Conservation (phyloP, 306 rosid genomes). For the Trifolium pratense region DNA sequence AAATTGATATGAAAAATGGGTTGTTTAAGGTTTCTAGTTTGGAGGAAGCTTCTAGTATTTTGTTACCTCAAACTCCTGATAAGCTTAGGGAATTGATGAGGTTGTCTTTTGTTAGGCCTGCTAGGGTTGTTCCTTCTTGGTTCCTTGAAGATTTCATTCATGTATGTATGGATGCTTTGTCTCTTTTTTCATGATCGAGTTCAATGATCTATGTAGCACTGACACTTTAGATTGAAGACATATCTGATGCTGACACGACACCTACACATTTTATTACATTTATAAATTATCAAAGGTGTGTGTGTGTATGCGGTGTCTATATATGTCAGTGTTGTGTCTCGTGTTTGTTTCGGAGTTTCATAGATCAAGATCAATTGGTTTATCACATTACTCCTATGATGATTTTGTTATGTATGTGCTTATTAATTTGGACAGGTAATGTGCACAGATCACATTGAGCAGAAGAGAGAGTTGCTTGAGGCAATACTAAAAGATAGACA, state of each 20-base stretch:
- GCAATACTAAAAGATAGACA: constrained; percentile 54
- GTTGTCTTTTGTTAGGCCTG: constrained; percentile 64
- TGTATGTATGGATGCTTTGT: constrained; percentile 17
- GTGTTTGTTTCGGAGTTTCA: not conserved
- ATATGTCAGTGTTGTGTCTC: no score
- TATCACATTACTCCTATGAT: not conserved
- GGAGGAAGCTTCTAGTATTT: constrained; percentile 67
- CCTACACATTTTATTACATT: not conserved
- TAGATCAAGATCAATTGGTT: not conserved
- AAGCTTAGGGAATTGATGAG: constrained; percentile 64
- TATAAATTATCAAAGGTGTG: not conserved
- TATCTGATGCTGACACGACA: not conserved
- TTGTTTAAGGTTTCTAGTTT: constrained; percentile 58
- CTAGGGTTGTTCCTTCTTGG: constrained; percentile 58
- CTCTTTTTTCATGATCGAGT: not conserved
- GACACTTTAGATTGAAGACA: not conserved
- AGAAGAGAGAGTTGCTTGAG: constrained; percentile 60
- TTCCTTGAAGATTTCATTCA: constrained; percentile 70
- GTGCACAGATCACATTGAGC: constrained; percentile 52
- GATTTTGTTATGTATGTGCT: not conserved
- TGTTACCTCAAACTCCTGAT: constrained; percentile 75
- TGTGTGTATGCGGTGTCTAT: no score
- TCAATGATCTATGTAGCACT: not conserved
- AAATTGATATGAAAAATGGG: constrained; percentile 63
- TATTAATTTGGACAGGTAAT: constrained; percentile 53